A percentile compares a stretch with the other conserved stretches of the same genome.
phyloP scores from a whole-genome alignment of 2,329 filamentous ascomycete species.

The Cytospora piceicola region DNA sequence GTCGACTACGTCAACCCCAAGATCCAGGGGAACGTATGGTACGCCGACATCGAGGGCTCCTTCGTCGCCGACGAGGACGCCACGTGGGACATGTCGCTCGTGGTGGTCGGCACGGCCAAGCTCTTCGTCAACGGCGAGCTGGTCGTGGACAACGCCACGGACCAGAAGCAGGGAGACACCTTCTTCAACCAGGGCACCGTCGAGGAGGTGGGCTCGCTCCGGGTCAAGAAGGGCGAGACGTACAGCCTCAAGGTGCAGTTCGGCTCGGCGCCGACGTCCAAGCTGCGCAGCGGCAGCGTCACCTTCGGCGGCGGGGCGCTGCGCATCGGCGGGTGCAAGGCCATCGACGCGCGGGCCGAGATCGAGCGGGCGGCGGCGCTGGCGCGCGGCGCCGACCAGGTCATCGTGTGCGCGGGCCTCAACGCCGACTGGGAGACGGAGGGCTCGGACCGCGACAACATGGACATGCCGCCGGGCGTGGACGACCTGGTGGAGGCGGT shows the following conservation, averaged over 20 bases:
- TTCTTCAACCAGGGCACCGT: constrained; percentile 63
- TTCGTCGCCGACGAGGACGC: constrained; percentile 64
- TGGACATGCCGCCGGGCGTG: constrained; percentile 74
- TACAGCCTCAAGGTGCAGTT: constrained; percentile 61
- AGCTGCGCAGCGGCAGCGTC: constrained; percentile 52
- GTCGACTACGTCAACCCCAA: constrained; percentile 58
- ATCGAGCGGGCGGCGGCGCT: constrained; percentile 69
- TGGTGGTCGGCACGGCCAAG: constrained; percentile 68
- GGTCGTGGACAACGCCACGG: constrained; percentile 68
- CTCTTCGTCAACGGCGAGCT: constrained; percentile 65
- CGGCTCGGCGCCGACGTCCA: constrained; percentile 54
- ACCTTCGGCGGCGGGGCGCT: constrained; percentile 63
- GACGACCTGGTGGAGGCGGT: constrained; percentile 72
- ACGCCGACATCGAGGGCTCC: constrained; percentile 63
- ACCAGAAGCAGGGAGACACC: constrained; percentile 60
- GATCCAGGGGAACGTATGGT: constrained; percentile 57
- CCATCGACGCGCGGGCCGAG: constrained; percentile 60
- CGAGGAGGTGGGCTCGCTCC: constrained; percentile 58
- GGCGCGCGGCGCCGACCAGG: constrained; percentile 73
- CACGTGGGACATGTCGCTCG: constrained; percentile 67
- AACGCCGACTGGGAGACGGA: constrained; percentile 84
- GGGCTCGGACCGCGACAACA: constrained; percentile 75
- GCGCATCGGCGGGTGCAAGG: constrained; percentile 63
- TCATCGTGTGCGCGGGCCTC: constrained; percentile 76
- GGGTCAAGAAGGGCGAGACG: constrained; percentile 55